Evolutionary conservation across 2,329 filamentous ascomycete genomes (phyloP), one percentile per base, ranked within the genome.

Genomic region (Seiridium unicorne): DNA sequence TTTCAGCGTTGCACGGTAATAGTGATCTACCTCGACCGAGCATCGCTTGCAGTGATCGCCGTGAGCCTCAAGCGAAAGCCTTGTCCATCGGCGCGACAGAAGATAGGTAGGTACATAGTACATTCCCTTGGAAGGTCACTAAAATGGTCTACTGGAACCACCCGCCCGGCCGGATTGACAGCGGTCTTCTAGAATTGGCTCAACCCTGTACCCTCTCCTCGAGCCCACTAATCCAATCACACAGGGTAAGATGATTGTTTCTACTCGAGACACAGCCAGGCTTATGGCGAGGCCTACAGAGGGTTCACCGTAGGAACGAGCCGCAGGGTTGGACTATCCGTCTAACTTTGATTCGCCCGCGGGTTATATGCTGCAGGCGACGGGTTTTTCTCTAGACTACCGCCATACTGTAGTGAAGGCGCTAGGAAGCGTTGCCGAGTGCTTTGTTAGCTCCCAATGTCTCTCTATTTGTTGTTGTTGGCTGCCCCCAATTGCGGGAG

Each of bases 281-380:
- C 18, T 26, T 26, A 26, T 26, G 18, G 18, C 18, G 18, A 26
- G 18, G 18, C 18, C 18, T 26, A 26, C 18, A 42, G 13, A 36
- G 26, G 34, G 31, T 53, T 53, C 49, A 51, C 48, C 48, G 48
- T 51, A 51, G 48, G 48, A 51, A 51, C 48, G 49, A 53, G 49
- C 49, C 49, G 49, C 38, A 53, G 31, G 35, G 10, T 38, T 38
- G 35, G 49, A 35, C 32, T 32, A 49, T 49, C 8, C 18, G 18
- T 7, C 13, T 35, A 36, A 36, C 35, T 32, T n/a, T 31, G 46
- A 11, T 18, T 42, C 38, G 7, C 38, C 38, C 38, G 7, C 38
- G 7, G 7, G 13, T 42, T 13, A 42, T 7, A 42, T 26, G 13
- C 38, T 42, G 38, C 38, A 42, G 13, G 38, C 38, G 18, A 26